A percentile compares a stretch with the other conserved stretches of the same genome.
phyloP scores from a whole-genome alignment of 78 protist genomes.

The Kipferlia bialata region DNA sequence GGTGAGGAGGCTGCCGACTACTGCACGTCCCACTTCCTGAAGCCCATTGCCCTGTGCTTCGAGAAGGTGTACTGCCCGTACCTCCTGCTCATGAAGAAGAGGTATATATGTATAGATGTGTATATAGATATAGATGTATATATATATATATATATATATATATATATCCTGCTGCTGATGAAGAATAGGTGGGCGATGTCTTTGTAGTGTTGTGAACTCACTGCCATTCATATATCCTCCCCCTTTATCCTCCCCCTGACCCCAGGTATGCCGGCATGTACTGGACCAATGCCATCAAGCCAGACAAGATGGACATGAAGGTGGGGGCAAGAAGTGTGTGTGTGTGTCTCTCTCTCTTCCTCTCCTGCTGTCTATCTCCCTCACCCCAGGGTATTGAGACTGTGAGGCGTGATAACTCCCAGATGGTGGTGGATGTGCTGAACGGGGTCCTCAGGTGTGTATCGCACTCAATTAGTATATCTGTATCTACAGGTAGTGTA shows the following conservation, averaged over 20 bases:
- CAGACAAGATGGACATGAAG: constrained; percentile 91
- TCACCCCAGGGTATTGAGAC: constrained; percentile 58
- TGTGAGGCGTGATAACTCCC: constrained; percentile 94
- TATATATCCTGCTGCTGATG: no score
- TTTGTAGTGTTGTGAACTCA: no score
- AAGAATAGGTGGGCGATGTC: no score
- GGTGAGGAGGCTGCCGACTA: constrained; percentile 69
- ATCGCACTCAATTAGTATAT: no score
- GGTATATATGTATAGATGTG: no score
- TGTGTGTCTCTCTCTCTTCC: neutral
- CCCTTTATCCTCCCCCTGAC: no score
- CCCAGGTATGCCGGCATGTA: constrained; percentile 97
- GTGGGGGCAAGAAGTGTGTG: constrained; percentile 27
- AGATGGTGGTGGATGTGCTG: constrained; percentile 65
- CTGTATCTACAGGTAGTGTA: no score
- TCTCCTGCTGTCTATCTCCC: no score
- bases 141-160: no score
- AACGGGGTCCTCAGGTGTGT: constrained; percentile 50
- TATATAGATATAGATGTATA: no score
- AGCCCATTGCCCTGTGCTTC: constrained; percentile 90
- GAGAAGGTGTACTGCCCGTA: constrained; percentile 95
- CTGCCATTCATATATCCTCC: no score
- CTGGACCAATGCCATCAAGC: constrained; percentile 72
- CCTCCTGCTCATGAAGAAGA: constrained; percentile 87
- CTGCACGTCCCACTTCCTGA: constrained; percentile 59